Evolutionary conservation across 768 basidiomycete genomes (phyloP).

Genomic region (Suillus spraguei): DNA sequence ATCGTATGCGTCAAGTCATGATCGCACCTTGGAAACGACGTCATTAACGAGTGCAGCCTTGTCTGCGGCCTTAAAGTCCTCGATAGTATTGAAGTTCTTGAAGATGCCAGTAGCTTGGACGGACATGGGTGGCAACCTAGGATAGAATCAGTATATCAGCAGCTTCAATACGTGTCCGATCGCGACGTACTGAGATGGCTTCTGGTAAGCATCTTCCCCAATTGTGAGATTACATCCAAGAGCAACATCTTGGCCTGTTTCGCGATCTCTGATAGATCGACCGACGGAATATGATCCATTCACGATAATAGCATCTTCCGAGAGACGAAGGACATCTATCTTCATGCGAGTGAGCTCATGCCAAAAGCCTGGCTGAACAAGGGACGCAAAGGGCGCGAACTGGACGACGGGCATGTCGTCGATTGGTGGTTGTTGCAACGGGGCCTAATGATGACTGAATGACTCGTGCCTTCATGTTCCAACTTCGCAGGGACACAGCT

Average conservation of each 20-base stretch:
- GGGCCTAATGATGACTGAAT: not conserved
- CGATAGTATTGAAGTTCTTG: constrained; percentile 97
- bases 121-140: constrained; percentile 50
- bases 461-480: not conserved
- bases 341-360: constrained; percentile 87
- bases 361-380: constrained; percentile 93
- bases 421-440: constrained; percentile 11
- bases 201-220: constrained; percentile 65
- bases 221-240: constrained; percentile 70
- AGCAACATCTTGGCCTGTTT: constrained; percentile 72
- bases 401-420: constrained; percentile 65
- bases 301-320: constrained; percentile 68
- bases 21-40: constrained; percentile 63
- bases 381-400: constrained; percentile 85
- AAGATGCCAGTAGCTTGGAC: constrained; percentile 63
- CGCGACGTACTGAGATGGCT: constrained; percentile 44
- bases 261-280: constrained; percentile 71
- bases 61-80: constrained; percentile 89
- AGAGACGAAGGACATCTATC: constrained; percentile 86
- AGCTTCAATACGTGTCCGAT: constrained; percentile 10
- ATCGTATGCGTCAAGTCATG: not conserved
- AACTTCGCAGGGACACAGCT: constrained; percentile 3
- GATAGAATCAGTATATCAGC: constrained; percentile 3
- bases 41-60: constrained; percentile 86
- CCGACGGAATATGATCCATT: constrained; percentile 72